Evolutionary conservation across 371 early-diverging fungal genomes (phyloP).

Genomic region (Amoeboaphelidium protococcarum): DNA sequence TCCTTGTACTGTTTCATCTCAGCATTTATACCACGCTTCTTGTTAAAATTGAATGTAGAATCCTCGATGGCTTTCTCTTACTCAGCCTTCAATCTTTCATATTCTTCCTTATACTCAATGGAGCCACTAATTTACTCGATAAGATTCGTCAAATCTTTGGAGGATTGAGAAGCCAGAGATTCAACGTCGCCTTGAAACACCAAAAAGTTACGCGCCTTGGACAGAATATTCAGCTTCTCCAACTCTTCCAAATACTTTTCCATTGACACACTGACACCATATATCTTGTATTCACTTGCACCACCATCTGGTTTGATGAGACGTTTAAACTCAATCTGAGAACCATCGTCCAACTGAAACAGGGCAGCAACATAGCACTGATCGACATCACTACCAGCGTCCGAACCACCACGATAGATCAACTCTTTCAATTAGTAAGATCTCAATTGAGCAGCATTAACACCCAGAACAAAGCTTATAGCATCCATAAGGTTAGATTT

Average conservation of each 20-base stretch:
- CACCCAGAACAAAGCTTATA: conserved; percentile 88
- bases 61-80: conserved; percentile 67
- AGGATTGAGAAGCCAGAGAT: conserved; percentile 79
- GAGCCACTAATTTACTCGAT: conserved; percentile 94
- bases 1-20: conserved; percentile 74
- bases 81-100: conserved; percentile 47
- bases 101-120: conserved; percentile 56
- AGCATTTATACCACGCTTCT: conserved; percentile 49
- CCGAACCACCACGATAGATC: conserved; percentile 40
- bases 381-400: conserved; percentile 1
- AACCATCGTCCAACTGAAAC: neutral
- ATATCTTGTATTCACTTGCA: conserved; percentile 61
- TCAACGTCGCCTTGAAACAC: conserved; percentile 99
- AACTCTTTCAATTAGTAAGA: conserved; percentile 64
- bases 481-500: conserved; percentile 99
- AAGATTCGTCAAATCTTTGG: conserved; percentile 70
- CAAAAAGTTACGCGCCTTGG: conserved; percentile 87
- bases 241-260: conserved; percentile 44
- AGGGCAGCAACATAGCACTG: neutral
- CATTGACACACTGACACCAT: conserved; percentile 35
- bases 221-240: conserved; percentile 66
- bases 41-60: conserved; percentile 59
- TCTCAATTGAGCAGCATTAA: conserved; percentile 60
- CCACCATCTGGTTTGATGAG: conserved; percentile 42
- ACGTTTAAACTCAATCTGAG: conserved; percentile 1